Base-by-base conservation (phyloP, 2,329 filamentous ascomycete genomes). In the Cercospora sp. region DNA sequence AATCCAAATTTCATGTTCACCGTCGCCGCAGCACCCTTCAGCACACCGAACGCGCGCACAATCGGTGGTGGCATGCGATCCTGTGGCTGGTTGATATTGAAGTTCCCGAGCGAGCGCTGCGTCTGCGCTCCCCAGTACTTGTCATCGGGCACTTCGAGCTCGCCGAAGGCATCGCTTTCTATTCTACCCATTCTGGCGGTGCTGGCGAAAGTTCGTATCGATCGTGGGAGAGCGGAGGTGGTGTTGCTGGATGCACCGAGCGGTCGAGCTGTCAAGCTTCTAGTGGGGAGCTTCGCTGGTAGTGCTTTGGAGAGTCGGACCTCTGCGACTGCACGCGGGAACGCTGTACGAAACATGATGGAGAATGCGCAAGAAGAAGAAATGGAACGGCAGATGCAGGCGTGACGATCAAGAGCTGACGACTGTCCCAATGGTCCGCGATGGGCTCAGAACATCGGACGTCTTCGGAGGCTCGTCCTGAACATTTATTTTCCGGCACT, bases 91-190 rank as follows among this genome's bases (percentile, higher is more conserved):
- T 98, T 98, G 89, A 99, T 98, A 82, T 91, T 91, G 87, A 99
- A 99, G 86, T 99, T 99, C 82, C 91, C 90, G 80, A 98, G 88
- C 63, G 94, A 98, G 74, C 94, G 90, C 87, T 97, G 91, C 65
- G 94, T 97, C 87, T 97, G 94, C 70, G 94, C 94, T 79, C 95
- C 95, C 94, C 95, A 99, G 87, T 99, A 99, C 85, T 91, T 94
- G 88, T 97, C 93, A 73, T 87, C 87, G 51, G 91, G 87, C 75
- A 98, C 94, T 85, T 97, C 89, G 81, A 99, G 88, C 85, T 97
- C 93, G 83, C 95, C 95, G 85, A 98, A 98, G 82, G 95, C 95
- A 86, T 99, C 95, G 82, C 89, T 95, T 84, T 99, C 95, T 77
- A 90, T 92, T 82, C 95, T 55, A 69, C 73, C 73, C 78, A 80